Percentiles rank a stretch among this genome's conserved stretches.
Conservation (phyloP, 805 yeast species). For the Kodamaea hsintzibuensis region DNA sequence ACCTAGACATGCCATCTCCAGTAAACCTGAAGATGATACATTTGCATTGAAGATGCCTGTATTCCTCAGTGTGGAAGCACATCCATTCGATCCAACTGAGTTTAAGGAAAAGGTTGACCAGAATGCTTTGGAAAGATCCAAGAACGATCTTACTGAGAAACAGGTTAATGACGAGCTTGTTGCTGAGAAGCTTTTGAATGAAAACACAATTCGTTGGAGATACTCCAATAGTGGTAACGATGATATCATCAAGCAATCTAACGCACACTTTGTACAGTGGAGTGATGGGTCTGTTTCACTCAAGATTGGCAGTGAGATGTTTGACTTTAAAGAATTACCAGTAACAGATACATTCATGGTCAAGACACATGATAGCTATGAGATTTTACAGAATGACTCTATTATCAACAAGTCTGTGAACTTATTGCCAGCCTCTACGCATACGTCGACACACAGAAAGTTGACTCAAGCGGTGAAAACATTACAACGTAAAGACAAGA, state of each 20-base stretch:
- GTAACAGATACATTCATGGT: conserved; percentile 72
- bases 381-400: conserved; percentile 69
- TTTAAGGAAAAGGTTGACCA: conserved; percentile 52
- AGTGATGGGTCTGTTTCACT: conserved; percentile 87
- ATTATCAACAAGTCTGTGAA: conserved; percentile 64
- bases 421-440: conserved; percentile 88
- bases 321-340: conserved; percentile 69
- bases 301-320: conserved; percentile 83
- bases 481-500: conserved; percentile 48
- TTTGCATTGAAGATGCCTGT: conserved; percentile 72
- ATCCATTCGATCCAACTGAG: conserved; percentile 77
- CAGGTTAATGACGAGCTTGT: conserved; percentile 48
- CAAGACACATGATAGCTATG: conserved; percentile 68
- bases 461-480: conserved; percentile 69
- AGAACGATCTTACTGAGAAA: conserved; percentile 35
- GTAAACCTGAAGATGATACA: conserved; percentile 36
- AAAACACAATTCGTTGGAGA: conserved; percentile 93
- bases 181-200: conserved; percentile 68
- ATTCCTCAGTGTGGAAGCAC: conserved; percentile 77
- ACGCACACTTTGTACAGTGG: conserved; percentile 91
- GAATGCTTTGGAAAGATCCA: conserved; percentile 33
- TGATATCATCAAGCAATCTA: conserved; percentile 80
- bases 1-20: conserved; percentile 52
- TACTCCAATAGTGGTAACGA: conserved; percentile 73
- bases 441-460: conserved; percentile 76